A percentile compares a stretch with the other conserved stretches of the same genome.
phyloP scores from a whole-genome alignment of 768 basidiomycete genomes.

The Leccinum broughii region DNA sequence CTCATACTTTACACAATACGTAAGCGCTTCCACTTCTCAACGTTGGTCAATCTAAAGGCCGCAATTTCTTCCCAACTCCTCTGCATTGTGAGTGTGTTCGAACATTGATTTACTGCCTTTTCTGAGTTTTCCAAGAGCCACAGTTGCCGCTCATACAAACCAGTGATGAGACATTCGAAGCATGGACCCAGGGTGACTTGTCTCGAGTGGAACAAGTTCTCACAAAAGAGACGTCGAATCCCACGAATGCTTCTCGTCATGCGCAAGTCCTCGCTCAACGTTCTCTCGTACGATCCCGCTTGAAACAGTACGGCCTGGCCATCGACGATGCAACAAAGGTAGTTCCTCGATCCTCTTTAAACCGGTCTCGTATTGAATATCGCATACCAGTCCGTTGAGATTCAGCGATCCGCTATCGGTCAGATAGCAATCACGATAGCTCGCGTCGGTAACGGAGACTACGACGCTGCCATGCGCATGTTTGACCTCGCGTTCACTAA shows the following conservation, averaged over 20 bases:
- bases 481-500: constrained; percentile 13
- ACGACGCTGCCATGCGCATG: not conserved
- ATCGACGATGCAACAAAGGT: constrained; percentile 10
- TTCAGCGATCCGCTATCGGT: constrained; percentile 7
- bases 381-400: not conserved
- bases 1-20: not conserved
- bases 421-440: constrained; percentile 11
- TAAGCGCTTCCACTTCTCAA: not conserved
- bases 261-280: constrained; percentile 4
- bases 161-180: not conserved
- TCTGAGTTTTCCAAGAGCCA: not conserved
- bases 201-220: not conserved
- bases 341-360: accelerated
- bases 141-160: constrained; percentile 1
- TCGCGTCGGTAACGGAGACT: not conserved
- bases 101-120: accelerated
- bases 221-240: not conserved
- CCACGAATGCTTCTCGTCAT: not conserved
- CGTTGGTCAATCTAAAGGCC: not conserved
- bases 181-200: constrained; percentile 1
- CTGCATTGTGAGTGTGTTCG: not conserved
- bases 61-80: no score
- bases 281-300: not conserved
- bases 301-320: not conserved
- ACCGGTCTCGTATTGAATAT: not conserved